These are phyloP conservation scores for Vachellia pachyceras DNA, from an alignment of 306 rosid genomes.

Conservation along the genomic window DNA sequence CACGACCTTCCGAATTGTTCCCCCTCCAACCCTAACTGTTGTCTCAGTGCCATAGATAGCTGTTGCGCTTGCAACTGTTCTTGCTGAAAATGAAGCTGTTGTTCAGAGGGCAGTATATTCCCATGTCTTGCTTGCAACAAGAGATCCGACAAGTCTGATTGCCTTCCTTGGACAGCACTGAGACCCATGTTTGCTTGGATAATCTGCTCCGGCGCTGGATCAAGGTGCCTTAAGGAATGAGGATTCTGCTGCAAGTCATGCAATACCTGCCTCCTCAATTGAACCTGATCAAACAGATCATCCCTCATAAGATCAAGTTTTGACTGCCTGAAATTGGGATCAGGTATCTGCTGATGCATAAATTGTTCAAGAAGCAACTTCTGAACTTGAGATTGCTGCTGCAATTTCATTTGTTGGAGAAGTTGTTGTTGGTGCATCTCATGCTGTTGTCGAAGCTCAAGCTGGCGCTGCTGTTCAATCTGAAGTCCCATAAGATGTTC, in stretches of 20 bases:
- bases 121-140: conserved; percentile 64
- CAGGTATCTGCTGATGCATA: conserved; percentile 64
- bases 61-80: conserved; percentile 68
- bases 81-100: conserved; percentile 59
- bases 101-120: conserved; percentile 55
- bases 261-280: conserved; percentile 51
- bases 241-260: conserved; percentile 60
- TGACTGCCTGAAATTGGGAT: conserved; percentile 62
- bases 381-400: conserved; percentile 68
- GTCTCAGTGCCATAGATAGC: conserved; percentile 63
- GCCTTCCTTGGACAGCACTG: conserved; percentile 61
- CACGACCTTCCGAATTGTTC: conserved; percentile 56
- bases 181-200: conserved; percentile 64
- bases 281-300: conserved; percentile 60
- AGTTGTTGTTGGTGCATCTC: conserved; percentile 66
- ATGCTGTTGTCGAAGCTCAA: conserved; percentile 64
- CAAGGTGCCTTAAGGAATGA: conserved; percentile 56
- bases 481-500: conserved; percentile 60
- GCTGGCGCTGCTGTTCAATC: conserved; percentile 53
- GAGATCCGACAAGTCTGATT: conserved; percentile 60
- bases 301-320: conserved; percentile 59
- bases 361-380: conserved; percentile 66
- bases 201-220: conserved; percentile 66
- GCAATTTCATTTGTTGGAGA: conserved; percentile 62
- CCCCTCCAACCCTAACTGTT: conserved; percentile 63